These are phyloP conservation scores for Plasmodiophora brassicae DNA, from an alignment of 208 protist genomes.

Conservation along the genomic window DNA sequence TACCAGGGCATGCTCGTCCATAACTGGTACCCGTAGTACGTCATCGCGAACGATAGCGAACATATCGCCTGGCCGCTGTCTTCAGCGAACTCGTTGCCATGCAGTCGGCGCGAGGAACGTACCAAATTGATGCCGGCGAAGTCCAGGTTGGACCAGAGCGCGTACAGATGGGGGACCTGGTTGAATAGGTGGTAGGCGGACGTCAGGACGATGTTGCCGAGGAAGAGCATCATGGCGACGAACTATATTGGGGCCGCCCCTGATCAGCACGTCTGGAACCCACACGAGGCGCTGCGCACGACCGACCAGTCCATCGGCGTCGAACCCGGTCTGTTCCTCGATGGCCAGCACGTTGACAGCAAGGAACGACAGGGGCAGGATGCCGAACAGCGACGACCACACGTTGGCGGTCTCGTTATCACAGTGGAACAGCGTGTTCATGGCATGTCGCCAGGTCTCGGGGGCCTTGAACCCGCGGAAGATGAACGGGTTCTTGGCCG, in stretches of 20 bases:
- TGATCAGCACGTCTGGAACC: background rate
- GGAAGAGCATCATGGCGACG: conserved; percentile 5
- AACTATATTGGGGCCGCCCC: background rate
- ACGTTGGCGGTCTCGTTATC: conserved; percentile 30
- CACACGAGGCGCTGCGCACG: background rate
- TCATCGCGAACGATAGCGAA: conserved; percentile 12
- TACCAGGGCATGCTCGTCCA: background rate
- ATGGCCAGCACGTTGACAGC: background rate
- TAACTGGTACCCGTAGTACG: background rate
- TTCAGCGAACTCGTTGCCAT: background rate
- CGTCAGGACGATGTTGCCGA: background rate
- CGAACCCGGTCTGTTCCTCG: background rate
- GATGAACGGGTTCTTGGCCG: conserved; percentile 26
- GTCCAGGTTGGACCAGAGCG: background rate
- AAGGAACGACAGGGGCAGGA: background rate
- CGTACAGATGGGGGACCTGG: conserved; percentile 16
- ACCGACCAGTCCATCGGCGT: background rate
- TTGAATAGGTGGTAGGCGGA: conserved; percentile 26
- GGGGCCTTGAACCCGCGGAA: conserved; percentile 17
- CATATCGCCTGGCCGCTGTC: background rate
- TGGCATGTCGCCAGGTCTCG: background rate
- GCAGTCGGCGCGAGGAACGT: too few species aligned
- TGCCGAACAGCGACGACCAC: conserved; percentile 1
- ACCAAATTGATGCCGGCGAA: conserved; percentile 23
- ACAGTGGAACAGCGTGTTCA: conserved; percentile 26